Evolutionary conservation across 2,329 filamentous ascomycete species (phyloP), one percentile per base, ranked within the genome.

Genomic region (Penicillium fuscoglaucum): DNA sequence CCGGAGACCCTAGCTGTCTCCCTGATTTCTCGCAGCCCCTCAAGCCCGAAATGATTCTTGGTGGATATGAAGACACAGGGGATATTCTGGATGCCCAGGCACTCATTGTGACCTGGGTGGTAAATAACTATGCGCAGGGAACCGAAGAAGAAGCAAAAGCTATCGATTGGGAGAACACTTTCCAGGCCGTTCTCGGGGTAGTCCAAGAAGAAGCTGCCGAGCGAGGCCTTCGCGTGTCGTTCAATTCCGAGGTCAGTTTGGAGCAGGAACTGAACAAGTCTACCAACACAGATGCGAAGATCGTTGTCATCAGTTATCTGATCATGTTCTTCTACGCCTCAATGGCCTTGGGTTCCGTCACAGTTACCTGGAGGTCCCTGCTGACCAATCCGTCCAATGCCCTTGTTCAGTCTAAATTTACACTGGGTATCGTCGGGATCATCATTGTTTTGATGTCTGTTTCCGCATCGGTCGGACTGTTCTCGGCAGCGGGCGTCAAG

Each of bases 321-420:
- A 91, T 97, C 79, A 99, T 99, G 95, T 99, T 99, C 76, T 78
- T 99, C 61, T 99, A 99, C 71, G 95, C 93, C 4, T 98, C 93
- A 6, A 78, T 99, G 53, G 93, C 95, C 0, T 82, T 99, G 0
- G 95, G 95, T 0, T 96, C 93, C 1, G 95, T 90, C 0, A 92
- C 90, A 6, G 80, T 96, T 57, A 90, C 88, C 1, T 79, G 93
- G 58, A 85, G 84, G 66, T 90, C 93, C 57, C 79, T 98, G 46
- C 77, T 96, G 49, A 85, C 85, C 52, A 96, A 96, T 70, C 93
- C 93, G 1, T 85, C 90, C 13, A 88, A 91, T 52, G 87, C 91
- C 2, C 79, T 99, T 3, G 93, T 99, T 0, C 91, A 98, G 75
- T 97, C 93, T 68, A 99, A 99, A 76, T 97, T 99, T 71, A 90